Evolutionary conservation across 306 rosid genomes (phyloP).

Genomic region (Dicorynia guianensis): DNA sequence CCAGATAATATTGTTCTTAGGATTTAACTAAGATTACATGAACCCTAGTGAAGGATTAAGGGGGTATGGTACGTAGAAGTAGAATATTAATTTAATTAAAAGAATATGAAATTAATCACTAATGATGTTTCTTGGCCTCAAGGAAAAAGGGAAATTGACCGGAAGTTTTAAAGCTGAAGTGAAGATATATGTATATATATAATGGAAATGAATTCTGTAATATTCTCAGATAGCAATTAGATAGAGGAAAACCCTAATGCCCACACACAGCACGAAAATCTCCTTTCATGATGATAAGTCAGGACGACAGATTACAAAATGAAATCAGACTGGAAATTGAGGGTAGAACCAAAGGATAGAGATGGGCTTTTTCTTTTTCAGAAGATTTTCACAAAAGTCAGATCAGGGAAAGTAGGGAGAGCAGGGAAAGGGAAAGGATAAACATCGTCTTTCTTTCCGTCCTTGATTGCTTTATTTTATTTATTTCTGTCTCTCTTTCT

Average conservation of each 20-base stretch:
- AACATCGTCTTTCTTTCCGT: slow-evolving; percentile 10
- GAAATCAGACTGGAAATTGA: slow-evolving; percentile 49
- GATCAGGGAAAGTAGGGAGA: slow-evolving; percentile 44
- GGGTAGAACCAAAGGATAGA: slow-evolving; percentile 43
- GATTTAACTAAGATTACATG: slow-evolving; percentile 25
- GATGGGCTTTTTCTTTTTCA: slow-evolving; percentile 46
- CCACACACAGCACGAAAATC: slow-evolving; percentile 35
- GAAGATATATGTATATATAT: no score
- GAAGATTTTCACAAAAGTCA: slow-evolving; percentile 49
- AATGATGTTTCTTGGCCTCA: background rate
- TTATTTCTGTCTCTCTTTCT: background rate
- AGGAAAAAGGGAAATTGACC: background rate
- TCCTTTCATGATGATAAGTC: slow-evolving; percentile 38
- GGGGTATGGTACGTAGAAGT: background rate
- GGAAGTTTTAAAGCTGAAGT: background rate
- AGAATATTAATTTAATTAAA: slow-evolving; percentile 8
- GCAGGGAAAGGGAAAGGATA: slow-evolving; percentile 38
- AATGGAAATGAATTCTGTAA: background rate
- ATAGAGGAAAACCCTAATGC: slow-evolving; percentile 54
- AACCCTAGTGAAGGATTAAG: slow-evolving; percentile 41
- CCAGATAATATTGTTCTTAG: slow-evolving; percentile 14
- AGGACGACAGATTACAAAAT: slow-evolving; percentile 52
- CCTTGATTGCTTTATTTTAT: slow-evolving; percentile 5
- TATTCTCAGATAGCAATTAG: slow-evolving; percentile 35
- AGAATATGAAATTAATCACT: background rate